Evolutionary conservation across 371 early-diverging fungal genomes (phyloP), one percentile per base, ranked within the genome.

Genomic region (Mortierella sp.): DNA sequence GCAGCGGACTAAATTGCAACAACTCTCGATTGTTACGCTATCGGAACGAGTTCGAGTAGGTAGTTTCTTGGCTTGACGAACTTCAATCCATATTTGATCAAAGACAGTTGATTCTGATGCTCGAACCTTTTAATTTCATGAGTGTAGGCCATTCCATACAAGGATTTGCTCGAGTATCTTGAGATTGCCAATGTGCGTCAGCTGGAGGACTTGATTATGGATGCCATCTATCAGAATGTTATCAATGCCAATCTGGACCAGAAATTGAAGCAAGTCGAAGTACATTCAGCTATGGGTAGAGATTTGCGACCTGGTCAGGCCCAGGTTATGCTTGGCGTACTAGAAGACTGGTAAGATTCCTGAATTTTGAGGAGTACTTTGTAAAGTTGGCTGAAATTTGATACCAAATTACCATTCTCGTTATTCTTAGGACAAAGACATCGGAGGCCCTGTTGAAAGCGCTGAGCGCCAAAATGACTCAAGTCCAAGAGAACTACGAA

Each of bases 141-240:
- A 29, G 9, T 32, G 22, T 74, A 91, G 92, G 89, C 89, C 26
- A 82, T 93, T 31, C 80, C 85, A 4, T 96, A 96, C 70, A 83
- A 85, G 26, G 55, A 73, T n/a, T 85, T 96, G 47, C 86, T 89
- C 66, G 45, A 83, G n/a, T 85, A 89, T 34, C 87, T 96, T 6
- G 87, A 93, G 74, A 89, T 95, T 67, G 68, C 89, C 42, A 93
- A 90, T 49, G 89, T 95, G 13, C 89, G 95, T 37, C 92, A 92
- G 59, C 84, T 96, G 42, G 96, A 96, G 71, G 95, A 95, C 83
- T 80, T 95, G 66, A 89, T 95, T 70, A 96, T 96, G 70, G 94
- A 94, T 59, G 93, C 93, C 31, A 91, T 96, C 45, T 95, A 95
- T 72, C 90, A 93, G 66, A 91, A 89, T 54, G 76, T 96, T 3